Conservation (phyloP, 192 early-diverging fungal genomes). For the Phycomyces blakesleeanus region DNA sequence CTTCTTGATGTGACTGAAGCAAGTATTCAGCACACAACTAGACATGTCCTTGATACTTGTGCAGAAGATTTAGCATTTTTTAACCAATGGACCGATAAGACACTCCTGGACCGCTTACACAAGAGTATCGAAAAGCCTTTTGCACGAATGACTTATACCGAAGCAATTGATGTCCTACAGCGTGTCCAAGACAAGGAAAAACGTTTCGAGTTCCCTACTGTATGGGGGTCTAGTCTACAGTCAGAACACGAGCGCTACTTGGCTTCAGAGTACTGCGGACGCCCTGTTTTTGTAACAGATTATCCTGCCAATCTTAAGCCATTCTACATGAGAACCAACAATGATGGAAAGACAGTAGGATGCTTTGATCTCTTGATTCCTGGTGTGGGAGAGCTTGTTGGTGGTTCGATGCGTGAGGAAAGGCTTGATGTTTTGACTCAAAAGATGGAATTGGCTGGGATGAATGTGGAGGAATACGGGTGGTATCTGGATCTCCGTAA, state of each 20-base stretch:
- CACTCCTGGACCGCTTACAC: conserved; percentile 37
- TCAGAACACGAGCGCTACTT: conserved; percentile 86
- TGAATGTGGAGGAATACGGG: conserved; percentile 65
- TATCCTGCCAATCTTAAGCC: conserved; percentile 79
- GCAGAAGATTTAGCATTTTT: conserved; percentile 59
- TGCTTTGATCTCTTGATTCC: conserved; percentile 84
- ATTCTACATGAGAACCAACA: conserved; percentile 80
- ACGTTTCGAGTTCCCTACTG: conserved; percentile 59
- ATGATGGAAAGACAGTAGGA: conserved; percentile 62
- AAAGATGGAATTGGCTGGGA: conserved; percentile 48
- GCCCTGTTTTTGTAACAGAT: conserved; percentile 88
- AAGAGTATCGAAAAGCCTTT: conserved; percentile 49
- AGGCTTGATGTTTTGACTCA: conserved; percentile 47
- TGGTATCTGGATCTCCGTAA: conserved; percentile 85
- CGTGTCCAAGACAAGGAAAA: conserved; percentile 35
- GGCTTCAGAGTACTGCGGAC: conserved; percentile 56
- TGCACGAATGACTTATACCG: conserved; percentile 72
- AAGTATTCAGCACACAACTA: conserved; percentile 52
- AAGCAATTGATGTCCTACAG: conserved; percentile 70
- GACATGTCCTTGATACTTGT: conserved; percentile 50
- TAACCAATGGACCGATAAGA: conserved; percentile 51
- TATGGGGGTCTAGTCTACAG: conserved; percentile 73
- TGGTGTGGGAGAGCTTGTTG: conserved; percentile 78
- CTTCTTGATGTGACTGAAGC: conserved; percentile 71
- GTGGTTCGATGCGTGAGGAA: conserved; percentile 83